A percentile compares a stretch with the other conserved stretches of the same genome.
These are phyloP conservation scores for Lentinula sp. DNA, from an alignment of 768 basidiomycete genomes.

Conservation along the genomic window DNA sequence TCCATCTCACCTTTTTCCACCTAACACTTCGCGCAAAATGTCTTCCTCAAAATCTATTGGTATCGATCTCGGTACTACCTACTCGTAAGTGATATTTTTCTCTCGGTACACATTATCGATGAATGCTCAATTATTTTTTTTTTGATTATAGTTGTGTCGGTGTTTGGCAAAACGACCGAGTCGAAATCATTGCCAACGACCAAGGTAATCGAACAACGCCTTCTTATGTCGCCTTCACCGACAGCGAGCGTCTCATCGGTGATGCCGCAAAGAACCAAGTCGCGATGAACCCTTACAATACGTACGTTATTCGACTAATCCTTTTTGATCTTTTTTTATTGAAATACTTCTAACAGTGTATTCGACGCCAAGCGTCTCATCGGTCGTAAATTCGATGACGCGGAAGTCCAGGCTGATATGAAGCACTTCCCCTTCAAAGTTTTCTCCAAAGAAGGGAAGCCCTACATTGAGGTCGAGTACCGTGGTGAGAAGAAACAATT, in stretches of 20 bases:
- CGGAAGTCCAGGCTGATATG: slow-evolving; percentile 41
- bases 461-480: slow-evolving; percentile 46
- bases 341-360: slow-evolving; percentile 19
- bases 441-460: slow-evolving; percentile 38
- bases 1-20: not conserved
- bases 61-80: slow-evolving; percentile 69
- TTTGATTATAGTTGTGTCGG: not conserved
- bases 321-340: slow-evolving; percentile 1
- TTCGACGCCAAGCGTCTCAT: slow-evolving; percentile 57
- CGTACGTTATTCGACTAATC: slow-evolving; percentile 28
- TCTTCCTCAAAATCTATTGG: slow-evolving; percentile 31
- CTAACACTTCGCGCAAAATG: not conserved
- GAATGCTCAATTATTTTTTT: not conserved
- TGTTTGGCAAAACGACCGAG: slow-evolving; percentile 25
- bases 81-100: slow-evolving; percentile 40
- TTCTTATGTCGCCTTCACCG: slow-evolving; percentile 88
- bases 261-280: slow-evolving; percentile 76
- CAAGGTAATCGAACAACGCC: slow-evolving; percentile 90
- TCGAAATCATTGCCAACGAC: slow-evolving; percentile 82
- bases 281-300: slow-evolving; percentile 68
- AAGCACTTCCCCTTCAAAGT: slow-evolving; percentile 47
- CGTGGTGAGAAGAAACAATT: slow-evolving; percentile 52
- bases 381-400: slow-evolving; percentile 41
- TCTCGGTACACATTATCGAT: slow-evolving; percentile 43
- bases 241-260: slow-evolving; percentile 77